A percentile compares a stretch with the other conserved stretches of the same genome.
Conservation (phyloP, 805 yeast species). For the Komagataella pseudopastoris region DNA sequence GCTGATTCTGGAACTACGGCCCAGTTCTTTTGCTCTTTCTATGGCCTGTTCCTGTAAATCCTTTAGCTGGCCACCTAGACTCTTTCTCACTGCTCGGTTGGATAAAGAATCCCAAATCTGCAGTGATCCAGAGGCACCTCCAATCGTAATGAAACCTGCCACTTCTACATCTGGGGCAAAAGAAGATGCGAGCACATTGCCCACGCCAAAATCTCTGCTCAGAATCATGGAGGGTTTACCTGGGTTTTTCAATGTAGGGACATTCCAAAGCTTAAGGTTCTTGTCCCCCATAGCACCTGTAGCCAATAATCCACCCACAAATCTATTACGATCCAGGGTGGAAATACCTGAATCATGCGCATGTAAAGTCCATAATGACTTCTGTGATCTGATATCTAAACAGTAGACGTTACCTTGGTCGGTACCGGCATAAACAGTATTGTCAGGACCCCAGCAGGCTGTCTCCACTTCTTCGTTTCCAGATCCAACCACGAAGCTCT, state of each 20-base stretch:
- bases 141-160: conserved; percentile 72
- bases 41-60: conserved; percentile 42
- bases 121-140: conserved; percentile 75
- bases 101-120: conserved; percentile 90
- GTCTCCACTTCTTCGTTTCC: conserved; percentile 74
- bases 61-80: conserved; percentile 48
- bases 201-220: conserved; percentile 86
- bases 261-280: conserved; percentile 77
- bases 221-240: conserved; percentile 74
- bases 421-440: conserved; percentile 70
- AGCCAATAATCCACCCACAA: conserved; percentile 58
- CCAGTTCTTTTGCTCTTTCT: conserved; percentile 36
- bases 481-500: conserved; percentile 43
- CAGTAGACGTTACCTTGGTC: conserved; percentile 84
- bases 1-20: conserved; percentile 61
- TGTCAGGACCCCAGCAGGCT: conserved; percentile 49
- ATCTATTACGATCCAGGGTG: conserved; percentile 55
- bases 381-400: conserved; percentile 64
- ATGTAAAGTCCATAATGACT: conserved; percentile 87
- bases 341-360: conserved; percentile 96
- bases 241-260: conserved; percentile 24
- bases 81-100: conserved; percentile 61
- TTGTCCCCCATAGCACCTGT: conserved; percentile 92
- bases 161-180: conserved; percentile 85
- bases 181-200: conserved; percentile 71